Conservation (phyloP, 495 filamentous ascomycete species). For the Pyrenopolyporus hunteri region DNA sequence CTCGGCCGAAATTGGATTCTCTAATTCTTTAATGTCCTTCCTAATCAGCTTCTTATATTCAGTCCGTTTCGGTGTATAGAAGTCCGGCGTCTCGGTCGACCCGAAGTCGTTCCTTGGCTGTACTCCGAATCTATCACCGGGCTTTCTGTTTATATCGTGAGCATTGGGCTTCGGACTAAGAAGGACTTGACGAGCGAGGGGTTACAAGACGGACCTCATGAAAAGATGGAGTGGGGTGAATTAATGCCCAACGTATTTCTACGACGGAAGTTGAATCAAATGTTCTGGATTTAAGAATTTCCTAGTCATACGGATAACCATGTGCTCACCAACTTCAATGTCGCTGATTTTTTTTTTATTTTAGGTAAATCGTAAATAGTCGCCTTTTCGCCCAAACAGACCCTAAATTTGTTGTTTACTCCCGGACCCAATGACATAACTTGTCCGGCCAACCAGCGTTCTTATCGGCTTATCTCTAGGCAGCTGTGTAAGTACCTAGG, state of each 20-base stretch:
- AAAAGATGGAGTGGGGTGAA: constrained; percentile 1
- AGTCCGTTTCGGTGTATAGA: constrained; percentile 16
- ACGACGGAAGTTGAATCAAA: too few species aligned
- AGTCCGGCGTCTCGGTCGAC: constrained; percentile 36
- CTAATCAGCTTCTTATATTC: not conserved
- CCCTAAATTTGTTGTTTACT: constrained; percentile 26
- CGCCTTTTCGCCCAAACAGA: not conserved
- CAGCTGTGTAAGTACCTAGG: not conserved
- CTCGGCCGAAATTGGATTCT: constrained; percentile 7
- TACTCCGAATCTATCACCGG: constrained; percentile 42
- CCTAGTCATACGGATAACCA: too few species aligned
- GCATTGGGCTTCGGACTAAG: constrained; percentile 11
- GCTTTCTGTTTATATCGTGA: constrained; percentile 43
- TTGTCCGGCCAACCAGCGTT: constrained; percentile 36
- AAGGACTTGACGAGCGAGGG: not conserved
- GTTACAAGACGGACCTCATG: constrained; percentile 27
- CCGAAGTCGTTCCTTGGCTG: constrained; percentile 46
- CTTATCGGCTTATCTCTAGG: not conserved
- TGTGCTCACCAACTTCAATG: not conserved
- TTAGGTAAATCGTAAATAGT: not conserved
- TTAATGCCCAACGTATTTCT: not conserved
- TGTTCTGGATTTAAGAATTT: too few species aligned
- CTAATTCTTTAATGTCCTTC: not conserved
- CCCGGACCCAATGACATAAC: constrained; percentile 31
- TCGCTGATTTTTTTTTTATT: not conserved